phyloP scores from a whole-genome alignment of 345 rosid genomes.

The Firmiana major region DNA sequence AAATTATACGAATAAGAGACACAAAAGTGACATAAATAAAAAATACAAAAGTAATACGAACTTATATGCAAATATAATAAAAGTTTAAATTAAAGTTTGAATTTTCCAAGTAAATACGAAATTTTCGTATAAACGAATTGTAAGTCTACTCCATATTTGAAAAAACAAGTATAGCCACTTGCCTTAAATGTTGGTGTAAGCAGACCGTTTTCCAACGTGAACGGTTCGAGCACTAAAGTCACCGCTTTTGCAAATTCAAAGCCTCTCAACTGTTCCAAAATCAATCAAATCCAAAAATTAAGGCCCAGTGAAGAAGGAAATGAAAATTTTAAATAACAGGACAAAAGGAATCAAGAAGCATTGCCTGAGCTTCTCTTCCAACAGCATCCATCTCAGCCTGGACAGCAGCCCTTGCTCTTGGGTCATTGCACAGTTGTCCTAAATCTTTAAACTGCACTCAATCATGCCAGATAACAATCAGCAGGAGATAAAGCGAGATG shows the following conservation, averaged over 20 bases:
- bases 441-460: conserved; percentile 50
- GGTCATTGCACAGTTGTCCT: conserved; percentile 68
- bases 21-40: too few relatives aligned
- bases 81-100: too few relatives aligned
- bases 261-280: conserved; percentile 63
- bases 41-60: too few relatives aligned
- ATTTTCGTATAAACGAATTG: too few relatives aligned
- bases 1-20: too few relatives aligned
- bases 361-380: conserved; percentile 90
- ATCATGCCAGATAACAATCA: neutral
- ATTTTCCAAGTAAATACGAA: too few relatives aligned
- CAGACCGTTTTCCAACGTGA: conserved; percentile 78
- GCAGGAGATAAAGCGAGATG: neutral
- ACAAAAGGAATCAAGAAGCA: neutral
- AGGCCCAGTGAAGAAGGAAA: neutral
- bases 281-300: neutral
- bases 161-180: conserved; percentile 14
- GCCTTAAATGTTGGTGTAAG: conserved; percentile 96
- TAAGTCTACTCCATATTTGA: too few relatives aligned
- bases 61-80: too few relatives aligned
- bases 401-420: conserved; percentile 68
- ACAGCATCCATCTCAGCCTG: conserved; percentile 74
- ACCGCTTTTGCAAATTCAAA: conserved; percentile 92
- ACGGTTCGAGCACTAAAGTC: conserved; percentile 78
- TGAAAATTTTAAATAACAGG: neutral